Evolutionary conservation across 768 basidiomycete genomes (phyloP), one percentile per base, ranked within the genome.

Genomic region (Coprinopsis strossmayeri): DNA sequence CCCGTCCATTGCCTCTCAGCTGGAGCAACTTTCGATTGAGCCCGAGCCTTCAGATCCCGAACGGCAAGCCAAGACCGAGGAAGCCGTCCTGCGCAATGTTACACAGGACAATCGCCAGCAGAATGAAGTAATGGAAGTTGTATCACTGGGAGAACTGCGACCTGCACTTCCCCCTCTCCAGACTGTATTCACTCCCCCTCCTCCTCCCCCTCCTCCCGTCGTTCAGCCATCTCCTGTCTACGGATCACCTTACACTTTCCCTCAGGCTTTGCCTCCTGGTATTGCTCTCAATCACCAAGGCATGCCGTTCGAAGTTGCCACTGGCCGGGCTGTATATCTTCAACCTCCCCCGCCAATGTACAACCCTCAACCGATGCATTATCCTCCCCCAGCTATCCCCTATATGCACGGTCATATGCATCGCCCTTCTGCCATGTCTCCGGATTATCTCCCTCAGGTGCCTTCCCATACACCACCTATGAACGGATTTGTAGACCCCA

Each of bases 271-370:
- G n/a, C 82, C 87, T 2, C 81, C 81, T 12, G 89, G 89, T 41
- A 73, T 90, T 43, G 87, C 76, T 12, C 66, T 89, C 59, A 82
- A 81, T 54, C 77, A 81, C 46, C 82, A 86, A 51, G 89, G 89
- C 26, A 73, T 88, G 68, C 72, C 87, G n/a, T 91, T 83, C 59
- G 89, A 91, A 63, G 60, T 90, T 45, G 81, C 87, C 12, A 90
- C 87, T 3, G 90, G 90, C 34, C 87, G 86, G 32, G 78, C 87
- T 10, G 82, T 91, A 27, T 84, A 84, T 57, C 70, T 91, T 24
- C 77, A 81, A 53, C 70, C 75, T 11, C 76, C 79, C 17, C 70
- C 73, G 2, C 71, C 74, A 24, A 74, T 85, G 69, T 85, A 79
- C 59, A 81, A 79, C 42, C 81, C 82, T 44, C 81, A 78, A n/a